phyloP scores from a whole-genome alignment of 345 rosid genomes.

The Zanthoxylum bungeanum region DNA sequence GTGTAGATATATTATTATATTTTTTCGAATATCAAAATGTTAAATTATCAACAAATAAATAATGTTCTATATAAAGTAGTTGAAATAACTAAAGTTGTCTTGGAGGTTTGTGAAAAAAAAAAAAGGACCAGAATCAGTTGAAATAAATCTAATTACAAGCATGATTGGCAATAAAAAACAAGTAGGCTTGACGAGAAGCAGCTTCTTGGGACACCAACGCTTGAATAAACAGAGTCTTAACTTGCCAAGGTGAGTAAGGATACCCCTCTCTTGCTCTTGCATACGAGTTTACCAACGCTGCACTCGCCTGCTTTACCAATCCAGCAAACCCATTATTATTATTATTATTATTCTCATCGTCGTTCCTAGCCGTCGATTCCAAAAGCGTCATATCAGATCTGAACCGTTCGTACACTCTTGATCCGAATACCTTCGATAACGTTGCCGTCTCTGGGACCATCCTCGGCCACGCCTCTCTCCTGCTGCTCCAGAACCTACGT shows the following conservation, averaged over 20 bases:
- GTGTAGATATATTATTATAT: too few relatives aligned
- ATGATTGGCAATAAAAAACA: conserved; percentile 56
- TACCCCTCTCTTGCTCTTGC: conserved; percentile 52
- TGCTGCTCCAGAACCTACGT: conserved; percentile 81
- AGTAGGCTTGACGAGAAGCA: conserved; percentile 50
- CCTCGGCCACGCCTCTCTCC: conserved; percentile 81
- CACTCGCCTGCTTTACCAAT: conserved; percentile 66
- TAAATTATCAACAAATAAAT: too few relatives aligned
- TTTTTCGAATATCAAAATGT: too few relatives aligned
- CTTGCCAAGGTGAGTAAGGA: conserved; percentile 74
- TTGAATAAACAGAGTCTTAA: conserved; percentile 67
- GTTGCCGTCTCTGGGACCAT: conserved; percentile 80
- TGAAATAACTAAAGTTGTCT: too few relatives aligned
- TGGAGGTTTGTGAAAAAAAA: too few relatives aligned
- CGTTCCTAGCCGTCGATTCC: conserved; percentile 61
- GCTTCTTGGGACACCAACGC: conserved; percentile 62
- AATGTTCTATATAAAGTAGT: too few relatives aligned
- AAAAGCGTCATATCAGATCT: conserved; percentile 68
- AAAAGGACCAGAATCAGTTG: too few relatives aligned
- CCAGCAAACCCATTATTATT: conserved; percentile 47
- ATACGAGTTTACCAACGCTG: conserved; percentile 83
- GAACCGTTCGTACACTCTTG: conserved; percentile 57
- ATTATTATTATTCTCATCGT: conserved; percentile 40
- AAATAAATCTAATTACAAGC: conserved; percentile 46
- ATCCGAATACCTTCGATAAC: conserved; percentile 71